A percentile compares a stretch with the other conserved stretches of the same genome.
Evolutionary conservation across 805 yeast genomes (phyloP).

Genomic region (Starmera dryadoides): DNA sequence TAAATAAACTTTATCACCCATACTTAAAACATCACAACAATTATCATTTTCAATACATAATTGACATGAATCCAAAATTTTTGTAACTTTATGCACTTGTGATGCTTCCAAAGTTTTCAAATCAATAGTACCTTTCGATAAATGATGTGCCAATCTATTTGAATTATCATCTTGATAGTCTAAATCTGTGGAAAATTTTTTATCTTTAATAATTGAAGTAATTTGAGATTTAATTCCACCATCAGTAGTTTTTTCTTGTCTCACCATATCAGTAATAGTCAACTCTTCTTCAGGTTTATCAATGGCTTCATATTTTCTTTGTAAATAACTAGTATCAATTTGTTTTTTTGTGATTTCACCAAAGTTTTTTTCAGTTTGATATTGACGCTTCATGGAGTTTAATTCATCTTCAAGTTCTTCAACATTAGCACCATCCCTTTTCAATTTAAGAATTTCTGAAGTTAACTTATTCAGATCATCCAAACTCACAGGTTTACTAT

Average conservation of each 20-base stretch:
- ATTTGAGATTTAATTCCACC: conserved; percentile 19
- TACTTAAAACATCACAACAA: conserved; percentile 24
- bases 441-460: conserved; percentile 25
- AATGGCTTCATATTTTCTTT: conserved; percentile 1
- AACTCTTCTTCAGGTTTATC: conserved; percentile 24
- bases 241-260: conserved; percentile 23
- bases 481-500: background rate
- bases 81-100: conserved; percentile 20
- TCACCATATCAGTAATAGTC: conserved; percentile 29
- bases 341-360: conserved; percentile 1
- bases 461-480: conserved; percentile 23
- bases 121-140: conserved; percentile 22
- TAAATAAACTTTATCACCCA: conserved; percentile 30
- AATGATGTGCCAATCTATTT: conserved; percentile 25
- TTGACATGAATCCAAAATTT: conserved; percentile 27
- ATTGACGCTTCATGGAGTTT: conserved; percentile 7
- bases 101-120: conserved; percentile 21
- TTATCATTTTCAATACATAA: conserved; percentile 27
- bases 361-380: background rate
- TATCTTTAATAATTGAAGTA: conserved; percentile 29
- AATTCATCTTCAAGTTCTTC: conserved; percentile 14
- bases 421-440: conserved; percentile 15
- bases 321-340: conserved; percentile 2
- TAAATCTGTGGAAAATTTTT: conserved; percentile 28
- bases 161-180: conserved; percentile 39